Evolutionary conservation across 2,329 filamentous ascomycete genomes (phyloP).

Genomic region (Penicillium sp.): DNA sequence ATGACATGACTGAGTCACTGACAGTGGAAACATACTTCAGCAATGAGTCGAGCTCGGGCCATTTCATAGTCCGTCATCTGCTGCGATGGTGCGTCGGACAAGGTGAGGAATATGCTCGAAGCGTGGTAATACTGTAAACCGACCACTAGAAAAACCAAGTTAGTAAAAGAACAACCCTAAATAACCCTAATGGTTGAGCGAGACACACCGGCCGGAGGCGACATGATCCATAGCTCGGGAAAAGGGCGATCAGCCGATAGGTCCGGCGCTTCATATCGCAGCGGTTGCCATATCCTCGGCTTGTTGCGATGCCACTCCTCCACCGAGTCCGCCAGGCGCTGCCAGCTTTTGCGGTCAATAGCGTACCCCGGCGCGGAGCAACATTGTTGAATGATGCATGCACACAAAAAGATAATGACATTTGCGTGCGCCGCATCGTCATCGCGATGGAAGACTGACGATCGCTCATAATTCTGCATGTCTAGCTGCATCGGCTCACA

Average conservation of each 20-base stretch:
- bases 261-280: slow-evolving; percentile 28
- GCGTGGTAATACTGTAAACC: slow-evolving; percentile 39
- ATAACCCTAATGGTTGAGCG: no score
- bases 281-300: slow-evolving; percentile 30
- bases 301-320: slow-evolving; percentile 28
- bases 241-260: slow-evolving; percentile 25
- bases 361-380: slow-evolving; percentile 19
- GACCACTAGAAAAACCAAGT: slow-evolving; percentile 23
- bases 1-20: not conserved
- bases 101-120: slow-evolving; percentile 27
- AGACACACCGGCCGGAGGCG: slow-evolving; percentile 29
- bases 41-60: slow-evolving; percentile 22
- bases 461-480: slow-evolving; percentile 36
- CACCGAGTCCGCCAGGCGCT: slow-evolving; percentile 22
- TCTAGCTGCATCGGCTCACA: slow-evolving; percentile 35
- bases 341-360: slow-evolving; percentile 23
- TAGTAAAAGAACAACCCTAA: not conserved
- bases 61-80: slow-evolving; percentile 25
- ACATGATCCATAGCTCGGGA: slow-evolving; percentile 35
- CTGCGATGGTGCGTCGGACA: slow-evolving; percentile 23
- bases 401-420: slow-evolving; percentile 36
- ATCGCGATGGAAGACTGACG: slow-evolving; percentile 32
- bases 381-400: slow-evolving; percentile 32
- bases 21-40: slow-evolving; percentile 21
- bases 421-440: slow-evolving; percentile 40